Conservation (phyloP, 2,329 filamentous ascomycete species). For the Helotiales sp. region DNA sequence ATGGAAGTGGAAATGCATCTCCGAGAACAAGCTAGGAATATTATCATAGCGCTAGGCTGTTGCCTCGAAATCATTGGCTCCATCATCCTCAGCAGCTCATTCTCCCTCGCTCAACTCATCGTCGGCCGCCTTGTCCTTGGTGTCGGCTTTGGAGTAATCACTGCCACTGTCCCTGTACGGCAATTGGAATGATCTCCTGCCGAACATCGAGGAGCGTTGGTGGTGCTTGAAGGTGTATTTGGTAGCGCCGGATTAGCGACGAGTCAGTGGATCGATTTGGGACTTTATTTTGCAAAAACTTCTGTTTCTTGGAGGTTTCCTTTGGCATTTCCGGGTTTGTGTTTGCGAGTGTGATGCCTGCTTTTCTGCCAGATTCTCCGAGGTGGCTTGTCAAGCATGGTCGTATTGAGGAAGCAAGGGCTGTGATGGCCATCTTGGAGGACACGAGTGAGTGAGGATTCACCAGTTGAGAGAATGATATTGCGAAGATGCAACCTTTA, state of each 20-base stretch:
- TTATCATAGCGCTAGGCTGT: constrained; percentile 37
- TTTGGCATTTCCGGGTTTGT: constrained; percentile 53
- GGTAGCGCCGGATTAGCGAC: constrained; percentile 56
- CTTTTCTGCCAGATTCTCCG: constrained; percentile 36
- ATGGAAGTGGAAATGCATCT: too few species aligned
- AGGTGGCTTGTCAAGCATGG: constrained; percentile 38
- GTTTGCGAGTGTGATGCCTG: constrained; percentile 53
- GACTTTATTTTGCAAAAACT: constrained; percentile 46
- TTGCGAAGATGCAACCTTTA: constrained; percentile 46
- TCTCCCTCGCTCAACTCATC: constrained; percentile 51
- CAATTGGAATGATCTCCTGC: constrained; percentile 56
- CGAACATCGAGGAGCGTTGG: constrained; percentile 54
- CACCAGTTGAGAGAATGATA: constrained; percentile 6
- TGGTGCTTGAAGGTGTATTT: constrained; percentile 56
- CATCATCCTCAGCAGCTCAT: constrained; percentile 41
- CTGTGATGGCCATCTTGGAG: constrained; percentile 35
- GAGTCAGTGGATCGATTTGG: constrained; percentile 59
- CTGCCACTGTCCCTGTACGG: constrained; percentile 52
- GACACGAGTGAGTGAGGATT: constrained; percentile 41
- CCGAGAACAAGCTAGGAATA: not conserved
- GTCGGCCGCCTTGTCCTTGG: constrained; percentile 80
- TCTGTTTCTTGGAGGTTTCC: constrained; percentile 57
- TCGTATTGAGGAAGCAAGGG: constrained; percentile 39
- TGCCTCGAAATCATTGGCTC: constrained; percentile 43
- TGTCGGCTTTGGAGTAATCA: constrained; percentile 61